phyloP scores from a whole-genome alignment of 2,329 filamentous ascomycete genomes.

The Lachnellula arida region DNA sequence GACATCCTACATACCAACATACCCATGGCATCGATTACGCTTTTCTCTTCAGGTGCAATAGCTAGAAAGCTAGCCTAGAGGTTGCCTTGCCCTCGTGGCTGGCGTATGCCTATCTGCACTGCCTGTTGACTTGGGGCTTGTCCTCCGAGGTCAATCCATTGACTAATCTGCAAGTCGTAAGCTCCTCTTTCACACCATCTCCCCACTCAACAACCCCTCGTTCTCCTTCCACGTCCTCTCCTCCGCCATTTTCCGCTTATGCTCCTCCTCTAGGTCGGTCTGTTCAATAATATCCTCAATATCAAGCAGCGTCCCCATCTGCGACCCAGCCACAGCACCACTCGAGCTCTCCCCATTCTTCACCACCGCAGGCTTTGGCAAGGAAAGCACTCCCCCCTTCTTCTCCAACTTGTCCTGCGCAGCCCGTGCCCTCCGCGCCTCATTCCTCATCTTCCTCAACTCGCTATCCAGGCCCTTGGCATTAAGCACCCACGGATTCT shows the following conservation, averaged over 20 bases:
- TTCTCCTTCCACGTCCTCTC: slow-evolving; percentile 12
- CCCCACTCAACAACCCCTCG: slow-evolving; percentile 9
- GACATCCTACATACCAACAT: too few species aligned
- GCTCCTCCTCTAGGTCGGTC: slow-evolving; percentile 4
- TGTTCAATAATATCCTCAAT: slow-evolving; percentile 11
- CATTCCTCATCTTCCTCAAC: slow-evolving; percentile 3
- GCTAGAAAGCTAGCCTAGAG: too few species aligned
- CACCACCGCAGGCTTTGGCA: not conserved
- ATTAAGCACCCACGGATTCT: slow-evolving; percentile 24
- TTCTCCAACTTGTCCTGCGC: not conserved
- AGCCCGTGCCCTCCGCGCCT: slow-evolving; percentile 1
- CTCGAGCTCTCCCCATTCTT: not conserved
- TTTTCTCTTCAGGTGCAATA: too few species aligned
- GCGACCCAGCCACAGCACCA: not conserved
- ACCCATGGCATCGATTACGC: too few species aligned
- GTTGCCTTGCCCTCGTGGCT: too few species aligned
- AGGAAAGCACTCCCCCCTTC: not conserved
- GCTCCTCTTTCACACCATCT: slow-evolving; percentile 7
- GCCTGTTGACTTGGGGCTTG: too few species aligned
- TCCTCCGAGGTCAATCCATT: too few species aligned
- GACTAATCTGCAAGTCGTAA: too few species aligned
- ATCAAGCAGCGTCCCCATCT: slow-evolving; percentile 11
- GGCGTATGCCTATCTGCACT: too few species aligned
- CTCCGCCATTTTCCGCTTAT: slow-evolving; percentile 1
- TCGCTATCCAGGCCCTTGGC: too few species aligned